A percentile compares a stretch with the other conserved stretches of the same genome.
Conservation (phyloP, 306 rosid species). For the Oxytropis ochrocephala region DNA sequence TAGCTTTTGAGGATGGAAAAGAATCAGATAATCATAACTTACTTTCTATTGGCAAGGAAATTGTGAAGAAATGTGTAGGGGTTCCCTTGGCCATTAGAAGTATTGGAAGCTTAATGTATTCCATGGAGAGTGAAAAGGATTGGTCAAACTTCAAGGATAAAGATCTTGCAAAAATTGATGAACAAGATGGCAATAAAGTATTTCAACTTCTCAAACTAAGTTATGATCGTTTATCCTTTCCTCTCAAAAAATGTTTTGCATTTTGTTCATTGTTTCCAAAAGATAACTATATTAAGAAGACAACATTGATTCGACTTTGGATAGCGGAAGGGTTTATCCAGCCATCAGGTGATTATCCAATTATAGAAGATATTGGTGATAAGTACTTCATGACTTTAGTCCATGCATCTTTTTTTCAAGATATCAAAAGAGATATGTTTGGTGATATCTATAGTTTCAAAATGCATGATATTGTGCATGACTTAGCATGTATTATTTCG, state of each 20-base stretch:
- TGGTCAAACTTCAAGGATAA: background rate
- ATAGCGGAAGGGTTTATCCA: conserved; percentile 6
- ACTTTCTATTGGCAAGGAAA: too few relatives aligned
- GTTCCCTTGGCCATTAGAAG: too few relatives aligned
- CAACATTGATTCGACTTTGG: conserved; percentile 4
- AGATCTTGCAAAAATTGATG: background rate
- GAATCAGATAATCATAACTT: too few relatives aligned
- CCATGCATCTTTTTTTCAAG: background rate
- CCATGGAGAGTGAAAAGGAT: background rate
- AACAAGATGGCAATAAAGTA: background rate
- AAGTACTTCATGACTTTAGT: background rate
- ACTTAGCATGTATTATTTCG: background rate
- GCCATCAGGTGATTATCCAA: background rate
- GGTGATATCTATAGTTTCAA: background rate
- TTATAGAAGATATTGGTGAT: background rate
- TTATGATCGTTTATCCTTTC: background rate
- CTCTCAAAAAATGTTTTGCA: too few relatives aligned
- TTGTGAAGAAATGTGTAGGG: too few relatives aligned
- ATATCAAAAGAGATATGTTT: background rate
- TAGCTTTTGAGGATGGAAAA: too few relatives aligned
- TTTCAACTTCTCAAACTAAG: background rate
- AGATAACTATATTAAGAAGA: fast-evolving
- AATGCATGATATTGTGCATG: conserved; percentile 13
- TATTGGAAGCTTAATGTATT: too few relatives aligned
- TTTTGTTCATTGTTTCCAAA: conserved; percentile 18